Percentiles rank a stretch among this genome's conserved stretches.
phyloP scores from a whole-genome alignment of 1,284 basidiomycete species.

The Moesziomyces parantarcticus region DNA sequence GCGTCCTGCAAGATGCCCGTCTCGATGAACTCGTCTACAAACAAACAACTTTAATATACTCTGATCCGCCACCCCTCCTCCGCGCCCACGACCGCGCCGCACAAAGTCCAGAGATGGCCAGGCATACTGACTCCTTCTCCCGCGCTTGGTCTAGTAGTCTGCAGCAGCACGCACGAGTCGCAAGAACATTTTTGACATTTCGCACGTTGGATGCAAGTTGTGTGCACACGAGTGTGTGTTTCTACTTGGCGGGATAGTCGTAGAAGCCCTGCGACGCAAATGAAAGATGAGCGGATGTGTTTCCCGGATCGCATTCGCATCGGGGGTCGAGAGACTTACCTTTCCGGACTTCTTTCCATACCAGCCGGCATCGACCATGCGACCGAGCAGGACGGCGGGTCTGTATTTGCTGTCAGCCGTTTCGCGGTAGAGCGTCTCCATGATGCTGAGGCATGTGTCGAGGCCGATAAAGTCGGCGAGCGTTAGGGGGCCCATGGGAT shows the following conservation, averaged over 20 bases:
- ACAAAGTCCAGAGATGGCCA: neutral
- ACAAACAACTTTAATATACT: constrained; percentile 58
- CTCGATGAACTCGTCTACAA: constrained; percentile 39
- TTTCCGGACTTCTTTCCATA: constrained; percentile 81
- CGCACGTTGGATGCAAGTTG: neutral
- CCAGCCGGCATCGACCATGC: constrained; percentile 97
- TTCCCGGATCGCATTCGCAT: neutral
- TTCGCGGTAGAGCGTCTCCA: constrained; percentile 71
- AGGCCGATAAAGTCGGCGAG: constrained; percentile 80
- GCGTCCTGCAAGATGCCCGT: constrained; percentile 41
- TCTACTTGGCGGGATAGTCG: constrained; percentile 56
- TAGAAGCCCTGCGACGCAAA: constrained; percentile 56
- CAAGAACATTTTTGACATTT: neutral
- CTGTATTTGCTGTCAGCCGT: constrained; percentile 96
- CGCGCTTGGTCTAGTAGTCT: neutral
- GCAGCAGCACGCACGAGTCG: neutral
- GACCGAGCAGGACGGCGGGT: constrained; percentile 86
- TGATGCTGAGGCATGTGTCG: constrained; percentile 74
- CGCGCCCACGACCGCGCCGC: neutral
- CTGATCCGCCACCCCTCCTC: constrained; percentile 18
- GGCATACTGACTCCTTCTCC: neutral
- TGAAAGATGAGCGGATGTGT: neutral
- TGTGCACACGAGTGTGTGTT: neutral
- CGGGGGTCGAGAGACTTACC: constrained; percentile 23
- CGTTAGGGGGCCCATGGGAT: constrained; percentile 82